Evolutionary conservation across 2,329 filamentous ascomycete species (phyloP).

Genomic region (Exophiala viscosa): DNA sequence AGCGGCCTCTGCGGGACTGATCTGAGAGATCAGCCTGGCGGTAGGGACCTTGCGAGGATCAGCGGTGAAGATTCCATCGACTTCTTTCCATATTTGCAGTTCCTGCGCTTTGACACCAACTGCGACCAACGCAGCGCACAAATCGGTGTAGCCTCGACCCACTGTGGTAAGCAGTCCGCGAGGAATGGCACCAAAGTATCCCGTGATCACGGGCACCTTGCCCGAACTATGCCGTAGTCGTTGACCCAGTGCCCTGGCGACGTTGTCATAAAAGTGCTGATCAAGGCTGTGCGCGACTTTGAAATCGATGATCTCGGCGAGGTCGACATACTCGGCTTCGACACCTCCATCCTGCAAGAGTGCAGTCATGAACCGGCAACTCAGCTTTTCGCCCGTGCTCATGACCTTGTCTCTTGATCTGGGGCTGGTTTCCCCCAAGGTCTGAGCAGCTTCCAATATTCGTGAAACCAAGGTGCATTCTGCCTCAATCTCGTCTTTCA

Average conservation of each 20-base stretch:
- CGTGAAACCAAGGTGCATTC: constrained; percentile 80
- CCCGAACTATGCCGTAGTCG: constrained; percentile 63
- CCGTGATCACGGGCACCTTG: constrained; percentile 75
- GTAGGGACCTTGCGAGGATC: constrained; percentile 89
- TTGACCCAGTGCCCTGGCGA: constrained; percentile 58
- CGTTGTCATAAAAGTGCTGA: constrained; percentile 65
- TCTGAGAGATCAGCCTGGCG: constrained; percentile 78
- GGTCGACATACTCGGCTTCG: constrained; percentile 83
- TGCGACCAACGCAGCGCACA: constrained; percentile 87
- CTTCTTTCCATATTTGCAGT: constrained; percentile 98
- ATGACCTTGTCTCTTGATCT: constrained; percentile 83
- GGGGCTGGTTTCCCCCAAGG: constrained; percentile 66
- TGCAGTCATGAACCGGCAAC: constrained; percentile 84
- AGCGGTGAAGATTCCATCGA: constrained; percentile 87
- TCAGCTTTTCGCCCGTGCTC: constrained; percentile 92
- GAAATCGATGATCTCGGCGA: constrained; percentile 75
- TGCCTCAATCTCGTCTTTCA: constrained; percentile 64
- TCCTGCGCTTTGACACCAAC: constrained; percentile 84
- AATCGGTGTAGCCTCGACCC: constrained; percentile 91
- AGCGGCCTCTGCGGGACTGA: constrained; percentile 91
- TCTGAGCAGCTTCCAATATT: constrained; percentile 63
- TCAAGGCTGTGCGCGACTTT: constrained; percentile 57
- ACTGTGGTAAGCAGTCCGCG: constrained; percentile 88
- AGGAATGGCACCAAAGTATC: constrained; percentile 91
- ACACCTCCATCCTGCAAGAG: constrained; percentile 77